phyloP scores from a whole-genome alignment of 129 eudicot species.

The Artemisia tridentata region DNA sequence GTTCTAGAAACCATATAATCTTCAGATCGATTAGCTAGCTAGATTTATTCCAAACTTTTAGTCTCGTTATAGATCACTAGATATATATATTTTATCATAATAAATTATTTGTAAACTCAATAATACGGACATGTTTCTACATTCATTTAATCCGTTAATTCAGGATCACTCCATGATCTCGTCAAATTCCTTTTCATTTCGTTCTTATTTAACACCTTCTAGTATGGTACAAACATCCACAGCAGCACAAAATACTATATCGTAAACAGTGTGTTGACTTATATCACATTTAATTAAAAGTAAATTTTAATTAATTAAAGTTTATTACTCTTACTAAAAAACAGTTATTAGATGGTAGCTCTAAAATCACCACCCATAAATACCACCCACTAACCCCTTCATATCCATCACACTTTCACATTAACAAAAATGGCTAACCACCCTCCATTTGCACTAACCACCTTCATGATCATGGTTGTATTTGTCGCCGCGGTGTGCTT shows the following conservation, averaged over 20 bases:
- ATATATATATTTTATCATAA: background rate
- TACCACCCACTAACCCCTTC: slow-evolving; percentile 25
- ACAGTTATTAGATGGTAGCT: slow-evolving; percentile 24
- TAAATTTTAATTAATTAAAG: background rate
- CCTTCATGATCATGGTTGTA: too few relatives aligned
- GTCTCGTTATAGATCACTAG: background rate
- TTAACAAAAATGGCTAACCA: slow-evolving; percentile 26
- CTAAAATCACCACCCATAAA: slow-evolving; percentile 33
- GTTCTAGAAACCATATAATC: too few relatives aligned
- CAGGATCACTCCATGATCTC: slow-evolving; percentile 35
- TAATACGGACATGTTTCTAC: slow-evolving; percentile 20
- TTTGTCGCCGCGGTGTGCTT: slow-evolving; percentile 18
- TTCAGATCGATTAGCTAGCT: too few relatives aligned
- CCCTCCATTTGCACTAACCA: background rate
- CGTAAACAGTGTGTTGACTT: slow-evolving; percentile 35
- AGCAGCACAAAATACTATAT: background rate
- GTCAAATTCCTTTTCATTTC: too few relatives aligned
- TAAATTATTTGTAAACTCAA: background rate
- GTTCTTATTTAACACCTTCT: too few relatives aligned
- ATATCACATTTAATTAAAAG: slow-evolving; percentile 13
- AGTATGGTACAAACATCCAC: too few relatives aligned
- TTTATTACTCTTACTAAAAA: slow-evolving; percentile 18
- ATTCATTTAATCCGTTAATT: slow-evolving; percentile 27
- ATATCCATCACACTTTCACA: slow-evolving; percentile 17
- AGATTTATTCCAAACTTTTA: too few relatives aligned